These are phyloP conservation scores for Russula olivacea DNA, from an alignment of 768 basidiomycete genomes.

Conservation along the genomic window DNA sequence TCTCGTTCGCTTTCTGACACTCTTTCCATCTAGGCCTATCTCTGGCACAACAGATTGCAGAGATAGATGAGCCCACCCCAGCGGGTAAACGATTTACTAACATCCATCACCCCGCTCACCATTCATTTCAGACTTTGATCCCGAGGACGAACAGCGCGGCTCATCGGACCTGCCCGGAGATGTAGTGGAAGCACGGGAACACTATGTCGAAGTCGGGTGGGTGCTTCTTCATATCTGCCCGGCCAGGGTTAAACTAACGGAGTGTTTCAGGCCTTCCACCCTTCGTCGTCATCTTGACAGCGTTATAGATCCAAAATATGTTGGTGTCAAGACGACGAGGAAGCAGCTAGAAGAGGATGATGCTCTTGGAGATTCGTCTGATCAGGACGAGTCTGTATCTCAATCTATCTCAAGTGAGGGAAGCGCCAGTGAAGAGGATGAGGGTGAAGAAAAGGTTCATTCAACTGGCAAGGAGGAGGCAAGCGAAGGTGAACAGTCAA, in stretches of 20 bases:
- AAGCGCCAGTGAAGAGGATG: slow-evolving; percentile 13
- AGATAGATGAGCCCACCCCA: slow-evolving; percentile 67
- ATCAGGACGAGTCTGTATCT: slow-evolving; percentile 26
- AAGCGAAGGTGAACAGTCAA: slow-evolving; percentile 19
- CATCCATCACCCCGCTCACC: slow-evolving; percentile 12
- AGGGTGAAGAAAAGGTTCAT: slow-evolving; percentile 25
- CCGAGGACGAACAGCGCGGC: slow-evolving; percentile 36
- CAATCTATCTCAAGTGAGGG: slow-evolving; percentile 8
- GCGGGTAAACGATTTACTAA: slow-evolving; percentile 42
- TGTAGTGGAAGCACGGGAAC: slow-evolving; percentile 48
- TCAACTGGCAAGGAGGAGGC: slow-evolving; percentile 26
- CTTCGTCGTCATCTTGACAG: slow-evolving; percentile 61
- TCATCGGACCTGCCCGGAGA: slow-evolving; percentile 29
- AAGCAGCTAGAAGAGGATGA: slow-evolving; percentile 46
- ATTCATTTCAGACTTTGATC: slow-evolving; percentile 35
- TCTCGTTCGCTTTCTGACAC: neutral
- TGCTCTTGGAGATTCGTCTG: slow-evolving; percentile 24
- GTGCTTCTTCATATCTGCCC: slow-evolving; percentile 26
- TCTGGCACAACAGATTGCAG: slow-evolving; percentile 74
- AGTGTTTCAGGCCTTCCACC: slow-evolving; percentile 51
- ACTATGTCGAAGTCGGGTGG: slow-evolving; percentile 84
- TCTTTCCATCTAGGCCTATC: slow-evolving; percentile 40
- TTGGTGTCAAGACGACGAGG: slow-evolving; percentile 58
- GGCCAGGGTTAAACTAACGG: neutral
- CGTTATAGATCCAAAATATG: slow-evolving; percentile 74